Conservation (phyloP, 2,329 filamentous ascomycete genomes). For the Teratosphaeria destructans region DNA sequence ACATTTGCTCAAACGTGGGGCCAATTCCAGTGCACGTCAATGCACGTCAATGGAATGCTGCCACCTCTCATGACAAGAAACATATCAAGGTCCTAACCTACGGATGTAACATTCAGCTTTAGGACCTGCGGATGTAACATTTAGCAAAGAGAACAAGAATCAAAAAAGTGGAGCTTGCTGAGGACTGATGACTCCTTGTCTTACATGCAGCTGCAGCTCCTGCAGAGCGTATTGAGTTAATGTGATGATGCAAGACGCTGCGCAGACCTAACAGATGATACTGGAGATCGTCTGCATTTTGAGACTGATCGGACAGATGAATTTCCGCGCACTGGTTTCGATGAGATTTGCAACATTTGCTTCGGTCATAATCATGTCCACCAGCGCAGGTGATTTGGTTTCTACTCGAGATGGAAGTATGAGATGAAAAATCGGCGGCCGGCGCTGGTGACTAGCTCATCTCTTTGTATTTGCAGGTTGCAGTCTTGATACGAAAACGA, state of each 20-base stretch:
- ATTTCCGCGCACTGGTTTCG: background rate
- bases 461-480: background rate
- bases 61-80: no score
- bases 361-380: background rate
- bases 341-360: background rate
- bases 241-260: background rate
- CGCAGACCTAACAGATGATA: background rate
- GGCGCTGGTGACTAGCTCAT: background rate
- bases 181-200: no score
- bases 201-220: background rate
- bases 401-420: background rate
- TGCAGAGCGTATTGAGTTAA: background rate
- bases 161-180: no score
- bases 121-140: no score
- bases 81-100: no score
- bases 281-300: background rate
- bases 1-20: no score
- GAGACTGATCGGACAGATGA: background rate
- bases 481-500: background rate
- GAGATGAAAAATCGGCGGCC: background rate
- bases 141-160: no score
- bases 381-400: background rate
- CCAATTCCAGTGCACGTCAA: no score
- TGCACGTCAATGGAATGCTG: no score
- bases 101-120: no score